Evolutionary conservation across 306 rosid genomes (phyloP), one percentile per base, ranked within the genome.

Genomic region (Quercus aquifolioides): DNA sequence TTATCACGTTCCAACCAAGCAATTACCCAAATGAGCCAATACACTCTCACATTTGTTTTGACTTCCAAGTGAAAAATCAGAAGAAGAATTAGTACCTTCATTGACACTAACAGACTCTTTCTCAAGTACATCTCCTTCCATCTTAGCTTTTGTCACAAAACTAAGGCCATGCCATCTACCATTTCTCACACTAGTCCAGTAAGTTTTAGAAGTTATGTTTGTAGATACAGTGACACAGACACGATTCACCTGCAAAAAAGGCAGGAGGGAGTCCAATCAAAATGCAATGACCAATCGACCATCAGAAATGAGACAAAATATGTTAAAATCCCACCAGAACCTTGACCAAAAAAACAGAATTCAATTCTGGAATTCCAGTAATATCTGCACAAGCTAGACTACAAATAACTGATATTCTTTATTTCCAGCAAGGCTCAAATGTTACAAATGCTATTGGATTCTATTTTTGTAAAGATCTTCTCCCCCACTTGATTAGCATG

Each of bases 51-150:
- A 21, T 23, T 5, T 12, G 5, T 21, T 60, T 12, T 30, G 46
- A 33, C 20, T 46, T 59, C 31, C 8, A 74, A 63, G 41, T 58
- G 41, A 69, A 31, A 41, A 72, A 70, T 30, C 54, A 60, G 21
- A 63, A 85, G 19, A 70, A 12, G 75, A 73, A 35, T 80, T 74
- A 88, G 90, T 88, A 14, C 72, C 86, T 71, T 84, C 86, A 59
- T 83, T 71, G 77, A 12, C 62, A 55, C 69, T 2, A 30, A 55
- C 68, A 7, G 90, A 60, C 72, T 90, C 86, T 79, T 85, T 86
- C 84, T 87, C 87, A 26, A 83, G 19, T 30, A 90, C 86, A 73
- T 85, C 90, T 80, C 89, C 91, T 80, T 85, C 70, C 52, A 52
- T 9, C 79, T 91, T 90, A 57, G 91, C 88, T 76, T 81, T 84